A percentile compares a stretch with the other conserved stretches of the same genome.
These are phyloP conservation scores for Exophiala dermatitidis DNA, from an alignment of 2,329 filamentous ascomycete species.

Conservation along the genomic window DNA sequence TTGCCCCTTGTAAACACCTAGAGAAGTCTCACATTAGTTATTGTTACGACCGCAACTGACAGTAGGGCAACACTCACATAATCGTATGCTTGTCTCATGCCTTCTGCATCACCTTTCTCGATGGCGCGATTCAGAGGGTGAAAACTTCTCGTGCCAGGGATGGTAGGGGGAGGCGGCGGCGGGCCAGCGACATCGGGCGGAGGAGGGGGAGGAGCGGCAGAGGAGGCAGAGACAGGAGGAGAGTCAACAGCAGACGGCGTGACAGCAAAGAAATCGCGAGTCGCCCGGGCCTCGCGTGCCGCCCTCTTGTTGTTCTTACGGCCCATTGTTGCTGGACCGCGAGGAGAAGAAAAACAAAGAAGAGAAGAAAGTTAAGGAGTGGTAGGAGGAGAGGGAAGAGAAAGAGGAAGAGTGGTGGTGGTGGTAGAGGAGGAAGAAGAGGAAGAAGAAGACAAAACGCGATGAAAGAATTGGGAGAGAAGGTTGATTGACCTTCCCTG, in stretches of 20 bases:
- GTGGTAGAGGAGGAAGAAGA: not conserved
- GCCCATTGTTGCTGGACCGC: conserved; percentile 1
- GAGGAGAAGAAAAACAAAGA: not conserved
- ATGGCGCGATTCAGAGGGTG: too few relatives aligned
- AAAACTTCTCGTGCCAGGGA: too few relatives aligned
- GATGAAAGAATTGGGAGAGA: too few relatives aligned
- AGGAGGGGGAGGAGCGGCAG: not conserved
- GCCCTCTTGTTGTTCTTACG: conserved; percentile 1
- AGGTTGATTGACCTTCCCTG: not conserved
- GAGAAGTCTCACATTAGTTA: not conserved
- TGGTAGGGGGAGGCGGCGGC: too few relatives aligned
- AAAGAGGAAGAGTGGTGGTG: not conserved
- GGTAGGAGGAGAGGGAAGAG: not conserved
- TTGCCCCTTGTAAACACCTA: not conserved
- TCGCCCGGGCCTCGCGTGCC: conserved; percentile 1
- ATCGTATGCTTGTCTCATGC: too few relatives aligned
- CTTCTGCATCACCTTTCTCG: too few relatives aligned
- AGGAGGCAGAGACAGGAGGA: not conserved
- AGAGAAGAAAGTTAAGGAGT: not conserved
- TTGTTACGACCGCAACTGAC: too few relatives aligned
- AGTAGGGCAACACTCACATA: too few relatives aligned
- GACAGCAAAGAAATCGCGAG: conserved; percentile 7
- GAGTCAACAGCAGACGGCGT: not conserved
- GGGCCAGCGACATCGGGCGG: not conserved
- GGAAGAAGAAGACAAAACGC: not conserved